A percentile compares a stretch with the other conserved stretches of the same genome.
Evolutionary conservation across 108 stramenopile species (phyloP).

Genomic region (Cyclotella atomus): DNA sequence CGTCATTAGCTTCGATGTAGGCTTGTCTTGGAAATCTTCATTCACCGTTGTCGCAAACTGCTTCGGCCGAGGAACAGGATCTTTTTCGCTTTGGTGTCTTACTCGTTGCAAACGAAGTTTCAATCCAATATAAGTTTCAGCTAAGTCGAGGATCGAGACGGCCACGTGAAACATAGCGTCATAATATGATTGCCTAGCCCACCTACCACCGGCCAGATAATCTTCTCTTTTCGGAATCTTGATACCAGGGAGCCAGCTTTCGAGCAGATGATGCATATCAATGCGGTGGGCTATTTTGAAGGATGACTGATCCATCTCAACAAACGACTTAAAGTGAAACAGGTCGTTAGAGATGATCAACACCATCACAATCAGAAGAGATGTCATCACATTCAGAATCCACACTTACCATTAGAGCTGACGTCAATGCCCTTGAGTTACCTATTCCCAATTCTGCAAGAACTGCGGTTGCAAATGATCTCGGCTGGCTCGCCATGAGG

Average conservation of each 20-base stretch:
- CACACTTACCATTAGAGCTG: slow-evolving; percentile 50
- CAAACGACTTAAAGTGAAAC: slow-evolving; percentile 51
- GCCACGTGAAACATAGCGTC: slow-evolving; percentile 83
- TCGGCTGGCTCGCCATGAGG: slow-evolving; percentile 87
- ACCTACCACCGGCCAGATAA: slow-evolving; percentile 89
- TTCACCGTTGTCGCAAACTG: slow-evolving; percentile 2
- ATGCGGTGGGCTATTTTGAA: slow-evolving; percentile 75
- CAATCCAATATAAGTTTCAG: slow-evolving; percentile 81
- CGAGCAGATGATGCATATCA: slow-evolving; percentile 80
- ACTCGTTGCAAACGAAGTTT: slow-evolving; percentile 82
- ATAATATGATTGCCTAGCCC: slow-evolving; percentile 91
- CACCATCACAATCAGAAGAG: too few species aligned
- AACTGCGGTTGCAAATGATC: slow-evolving; percentile 82
- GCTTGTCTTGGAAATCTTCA: slow-evolving; percentile 41
- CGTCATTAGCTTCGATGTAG: slow-evolving; percentile 47
- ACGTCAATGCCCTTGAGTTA: slow-evolving; percentile 78
- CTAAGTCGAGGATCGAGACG: slow-evolving; percentile 80
- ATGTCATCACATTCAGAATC: too few species aligned
- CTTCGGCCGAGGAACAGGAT: slow-evolving; percentile 71
- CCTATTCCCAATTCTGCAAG: slow-evolving; percentile 86
- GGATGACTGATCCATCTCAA: slow-evolving; percentile 87
- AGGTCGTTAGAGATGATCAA: slow-evolving; percentile 24
- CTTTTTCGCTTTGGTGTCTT: slow-evolving; percentile 69
- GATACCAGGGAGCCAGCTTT: slow-evolving; percentile 87
- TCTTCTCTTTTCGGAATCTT: slow-evolving; percentile 84